Evolutionary conservation across 495 filamentous ascomycete genomes (phyloP).

Genomic region (Emericellopsis terricola): DNA sequence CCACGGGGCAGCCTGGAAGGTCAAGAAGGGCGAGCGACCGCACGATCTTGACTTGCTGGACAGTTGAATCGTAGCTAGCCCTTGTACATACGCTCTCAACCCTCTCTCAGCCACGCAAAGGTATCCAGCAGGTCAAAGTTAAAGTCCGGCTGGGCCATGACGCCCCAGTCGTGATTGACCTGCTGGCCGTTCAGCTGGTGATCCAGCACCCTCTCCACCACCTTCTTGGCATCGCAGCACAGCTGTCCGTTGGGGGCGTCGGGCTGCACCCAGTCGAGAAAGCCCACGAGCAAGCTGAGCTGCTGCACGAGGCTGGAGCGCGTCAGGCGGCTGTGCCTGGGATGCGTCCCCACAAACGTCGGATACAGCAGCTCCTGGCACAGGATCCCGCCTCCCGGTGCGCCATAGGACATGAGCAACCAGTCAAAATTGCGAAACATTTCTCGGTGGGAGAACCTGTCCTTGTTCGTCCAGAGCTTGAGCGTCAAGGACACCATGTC

Average conservation of each 20-base stretch:
- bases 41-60: too few relatives aligned
- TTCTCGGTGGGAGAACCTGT: slow-evolving; percentile 26
- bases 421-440: slow-evolving; percentile 16
- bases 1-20: too few relatives aligned
- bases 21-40: too few relatives aligned
- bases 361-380: slow-evolving; percentile 32
- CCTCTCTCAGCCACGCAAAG: slow-evolving; percentile 13
- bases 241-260: slow-evolving; percentile 34
- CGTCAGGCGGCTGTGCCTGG: slow-evolving; percentile 20
- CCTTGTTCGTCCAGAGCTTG: slow-evolving; percentile 26
- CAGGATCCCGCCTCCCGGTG: slow-evolving; percentile 40
- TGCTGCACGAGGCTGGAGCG: slow-evolving; percentile 45
- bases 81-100: too few relatives aligned
- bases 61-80: too few relatives aligned
- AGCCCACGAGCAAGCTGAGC: slow-evolving; percentile 42
- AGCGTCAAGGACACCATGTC: slow-evolving; percentile 22
- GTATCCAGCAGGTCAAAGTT: slow-evolving; percentile 16
- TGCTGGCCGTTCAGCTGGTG: slow-evolving; percentile 17
- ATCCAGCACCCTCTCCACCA: slow-evolving; percentile 28
- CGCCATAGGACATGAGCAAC: slow-evolving; percentile 28
- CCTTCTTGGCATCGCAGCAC: slow-evolving; percentile 24
- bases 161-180: slow-evolving; percentile 4
- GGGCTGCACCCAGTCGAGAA: slow-evolving; percentile 35
- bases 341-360: slow-evolving; percentile 14
- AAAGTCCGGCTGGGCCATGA: slow-evolving; percentile 2